phyloP scores from a whole-genome alignment of 176 grass and related monocot species.

The Avena sativa region DNA sequence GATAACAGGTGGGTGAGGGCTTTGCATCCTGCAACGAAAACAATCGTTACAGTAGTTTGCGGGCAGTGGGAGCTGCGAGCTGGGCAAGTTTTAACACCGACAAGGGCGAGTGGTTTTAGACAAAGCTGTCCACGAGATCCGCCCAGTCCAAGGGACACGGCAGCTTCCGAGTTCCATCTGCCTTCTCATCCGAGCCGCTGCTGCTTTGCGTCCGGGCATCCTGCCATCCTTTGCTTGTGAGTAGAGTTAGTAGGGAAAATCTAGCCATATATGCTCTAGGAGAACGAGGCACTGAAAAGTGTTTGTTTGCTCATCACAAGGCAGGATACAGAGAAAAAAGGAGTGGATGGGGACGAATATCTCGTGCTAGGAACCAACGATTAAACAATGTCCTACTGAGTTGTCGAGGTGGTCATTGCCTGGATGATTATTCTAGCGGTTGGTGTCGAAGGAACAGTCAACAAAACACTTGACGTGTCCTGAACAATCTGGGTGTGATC shows the following conservation, averaged over 20 bases:
- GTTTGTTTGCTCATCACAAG: background rate
- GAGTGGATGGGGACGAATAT: background rate
- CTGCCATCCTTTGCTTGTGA: background rate
- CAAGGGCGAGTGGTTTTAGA: conserved; percentile 25
- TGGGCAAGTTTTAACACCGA: conserved; percentile 3
- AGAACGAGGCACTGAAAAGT: background rate
- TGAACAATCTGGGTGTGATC: too few species aligned
- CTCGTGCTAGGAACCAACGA: background rate
- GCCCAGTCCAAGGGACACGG: conserved; percentile 14
- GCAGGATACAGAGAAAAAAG: background rate
- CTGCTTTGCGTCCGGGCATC: background rate
- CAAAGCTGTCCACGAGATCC: conserved; percentile 47
- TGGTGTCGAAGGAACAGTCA: too few species aligned
- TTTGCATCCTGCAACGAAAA: too few species aligned
- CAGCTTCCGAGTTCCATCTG: background rate
- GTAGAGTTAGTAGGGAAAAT: background rate
- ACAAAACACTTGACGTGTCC: too few species aligned
- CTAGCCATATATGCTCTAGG: too few species aligned
- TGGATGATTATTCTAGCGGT: too few species aligned
- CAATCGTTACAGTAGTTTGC: too few species aligned
- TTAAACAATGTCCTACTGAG: background rate
- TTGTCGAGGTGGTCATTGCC: background rate
- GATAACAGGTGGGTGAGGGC: too few species aligned
- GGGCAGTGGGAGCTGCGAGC: too few species aligned
- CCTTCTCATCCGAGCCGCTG: conserved; percentile 36